A percentile compares a stretch with the other conserved stretches of the same genome.
These are phyloP conservation scores for Halophytophthora polymorphica DNA, from an alignment of 352 stramenopile species.

Conservation along the genomic window DNA sequence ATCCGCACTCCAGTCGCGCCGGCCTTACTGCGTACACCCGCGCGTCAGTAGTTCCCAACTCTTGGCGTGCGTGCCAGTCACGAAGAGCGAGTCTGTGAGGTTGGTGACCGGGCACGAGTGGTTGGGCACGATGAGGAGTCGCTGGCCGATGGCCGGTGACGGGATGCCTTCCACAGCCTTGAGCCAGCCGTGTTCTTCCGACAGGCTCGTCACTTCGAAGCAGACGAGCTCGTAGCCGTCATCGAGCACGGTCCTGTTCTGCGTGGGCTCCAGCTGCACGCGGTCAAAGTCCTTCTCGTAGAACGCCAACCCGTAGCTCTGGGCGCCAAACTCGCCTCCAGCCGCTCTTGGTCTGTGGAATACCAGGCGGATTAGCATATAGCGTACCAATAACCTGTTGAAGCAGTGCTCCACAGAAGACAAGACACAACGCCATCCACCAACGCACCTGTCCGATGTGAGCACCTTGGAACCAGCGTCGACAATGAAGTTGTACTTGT, in stretches of 20 bases:
- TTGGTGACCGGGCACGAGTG: conserved; percentile 68
- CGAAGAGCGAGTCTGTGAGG: conserved; percentile 58
- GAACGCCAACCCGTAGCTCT: conserved; percentile 63
- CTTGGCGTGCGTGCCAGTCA: conserved; percentile 43
- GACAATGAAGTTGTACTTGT: conserved; percentile 74
- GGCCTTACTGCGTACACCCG: conserved; percentile 49
- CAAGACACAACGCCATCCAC: not conserved
- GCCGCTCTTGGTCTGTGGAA: conserved; percentile 19
- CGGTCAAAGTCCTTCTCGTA: conserved; percentile 66
- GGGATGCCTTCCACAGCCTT: conserved; percentile 51
- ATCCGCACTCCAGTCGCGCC: too few relatives aligned
- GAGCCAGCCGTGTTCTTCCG: conserved; percentile 73
- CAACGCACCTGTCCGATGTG: conserved; percentile 51
- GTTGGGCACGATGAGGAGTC: conserved; percentile 66
- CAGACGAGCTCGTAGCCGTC: conserved; percentile 43
- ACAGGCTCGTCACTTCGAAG: conserved; percentile 70
- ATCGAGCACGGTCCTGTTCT: conserved; percentile 28
- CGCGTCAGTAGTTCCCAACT: conserved; percentile 55
- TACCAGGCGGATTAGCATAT: too few relatives aligned
- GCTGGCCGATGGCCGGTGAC: conserved; percentile 44
- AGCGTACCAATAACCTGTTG: not conserved
- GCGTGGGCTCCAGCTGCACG: conserved; percentile 45
- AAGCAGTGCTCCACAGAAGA: not conserved
- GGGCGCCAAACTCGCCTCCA: conserved; percentile 38
- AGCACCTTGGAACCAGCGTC: conserved; percentile 72